A percentile compares a stretch with the other conserved stretches of the same genome.
These are phyloP conservation scores for Lagerstroemia speciosa DNA, from an alignment of 345 rosid genomes.

Conservation along the genomic window DNA sequence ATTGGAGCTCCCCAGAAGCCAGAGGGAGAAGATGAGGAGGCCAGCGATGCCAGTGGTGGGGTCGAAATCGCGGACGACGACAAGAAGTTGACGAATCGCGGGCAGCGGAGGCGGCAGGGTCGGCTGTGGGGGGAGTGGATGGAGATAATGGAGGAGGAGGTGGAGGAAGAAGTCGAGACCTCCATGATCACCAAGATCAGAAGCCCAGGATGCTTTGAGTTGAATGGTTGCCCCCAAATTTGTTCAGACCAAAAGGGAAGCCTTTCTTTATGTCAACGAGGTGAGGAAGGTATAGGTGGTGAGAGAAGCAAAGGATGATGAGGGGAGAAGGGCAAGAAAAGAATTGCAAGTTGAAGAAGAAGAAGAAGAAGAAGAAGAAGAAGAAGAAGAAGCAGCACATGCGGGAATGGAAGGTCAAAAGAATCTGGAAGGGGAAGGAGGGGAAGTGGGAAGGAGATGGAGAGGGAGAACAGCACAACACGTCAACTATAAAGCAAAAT, in stretches of 20 bases:
- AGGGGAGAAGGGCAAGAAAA: slow-evolving; percentile 8
- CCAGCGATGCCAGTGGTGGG: neutral
- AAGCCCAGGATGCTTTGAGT: neutral
- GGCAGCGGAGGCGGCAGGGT: slow-evolving; percentile 8
- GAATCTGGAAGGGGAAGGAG: neutral
- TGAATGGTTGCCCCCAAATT: neutral
- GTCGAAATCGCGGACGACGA: neutral
- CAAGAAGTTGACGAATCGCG: slow-evolving; percentile 6
- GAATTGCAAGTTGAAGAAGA: slow-evolving; percentile 4
- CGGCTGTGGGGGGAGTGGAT: slow-evolving; percentile 14
- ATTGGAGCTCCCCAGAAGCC: neutral
- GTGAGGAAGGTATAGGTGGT: neutral
- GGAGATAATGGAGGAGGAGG: slow-evolving; percentile 16
- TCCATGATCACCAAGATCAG: slow-evolving; percentile 11
- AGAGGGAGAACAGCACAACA: slow-evolving; percentile 2
- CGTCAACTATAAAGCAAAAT: slow-evolving; percentile 2
- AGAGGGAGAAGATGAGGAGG: slow-evolving; percentile 1
- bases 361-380: slow-evolving; percentile 1
- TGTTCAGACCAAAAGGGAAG: neutral
- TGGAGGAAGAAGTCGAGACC: slow-evolving; percentile 15
- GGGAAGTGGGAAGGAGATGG: neutral
- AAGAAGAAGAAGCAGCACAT: neutral
- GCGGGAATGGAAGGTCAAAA: no score
- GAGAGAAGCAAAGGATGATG: slow-evolving; percentile 6
- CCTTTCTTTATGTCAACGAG: neutral